phyloP scores from a whole-genome alignment of 2,329 filamentous ascomycete species.

The Cladosporium halotolerans region DNA sequence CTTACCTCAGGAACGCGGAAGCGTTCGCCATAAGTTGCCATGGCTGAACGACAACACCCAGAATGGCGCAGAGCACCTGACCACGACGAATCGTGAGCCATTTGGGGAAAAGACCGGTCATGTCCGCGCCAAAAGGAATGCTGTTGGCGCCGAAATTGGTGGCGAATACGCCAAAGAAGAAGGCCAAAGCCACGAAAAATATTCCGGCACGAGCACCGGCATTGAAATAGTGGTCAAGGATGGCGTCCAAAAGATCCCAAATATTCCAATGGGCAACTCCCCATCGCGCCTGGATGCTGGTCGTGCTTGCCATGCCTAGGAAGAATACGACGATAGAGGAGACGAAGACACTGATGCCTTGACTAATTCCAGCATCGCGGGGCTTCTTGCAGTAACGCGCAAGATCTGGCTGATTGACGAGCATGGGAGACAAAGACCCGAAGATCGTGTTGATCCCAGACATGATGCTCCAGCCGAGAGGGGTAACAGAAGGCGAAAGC shows the following conservation, averaged over 20 bases:
- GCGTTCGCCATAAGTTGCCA: conserved; percentile 58
- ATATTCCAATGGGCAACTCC: conserved; percentile 31
- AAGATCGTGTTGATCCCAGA: conserved; percentile 39
- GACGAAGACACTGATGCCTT: conserved; percentile 30
- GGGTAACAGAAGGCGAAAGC: conserved; percentile 13
- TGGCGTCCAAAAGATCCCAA: conserved; percentile 30
- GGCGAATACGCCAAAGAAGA: conserved; percentile 42
- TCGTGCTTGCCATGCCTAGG: conserved; percentile 41
- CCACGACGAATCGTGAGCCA: conserved; percentile 70
- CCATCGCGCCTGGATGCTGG: conserved; percentile 40
- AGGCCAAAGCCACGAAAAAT: conserved; percentile 40
- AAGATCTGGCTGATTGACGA: conserved; percentile 45
- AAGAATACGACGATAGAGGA: conserved; percentile 39
- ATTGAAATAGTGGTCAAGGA: conserved; percentile 26
- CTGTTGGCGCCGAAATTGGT: conserved; percentile 48
- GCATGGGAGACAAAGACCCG: conserved; percentile 35
- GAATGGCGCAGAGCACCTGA: conserved; percentile 72
- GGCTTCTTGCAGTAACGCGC: conserved; percentile 37
- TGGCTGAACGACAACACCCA: conserved; percentile 81
- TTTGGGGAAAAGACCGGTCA: conserved; percentile 47
- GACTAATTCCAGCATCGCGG: conserved; percentile 37
- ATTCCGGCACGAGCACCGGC: conserved; percentile 45
- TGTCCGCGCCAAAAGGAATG: conserved; percentile 50
- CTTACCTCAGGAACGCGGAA: conserved; percentile 27
- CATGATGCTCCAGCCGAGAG: conserved; percentile 36